Conservation (phyloP, 2,329 filamentous ascomycete species). For the Fusarium poae region DNA sequence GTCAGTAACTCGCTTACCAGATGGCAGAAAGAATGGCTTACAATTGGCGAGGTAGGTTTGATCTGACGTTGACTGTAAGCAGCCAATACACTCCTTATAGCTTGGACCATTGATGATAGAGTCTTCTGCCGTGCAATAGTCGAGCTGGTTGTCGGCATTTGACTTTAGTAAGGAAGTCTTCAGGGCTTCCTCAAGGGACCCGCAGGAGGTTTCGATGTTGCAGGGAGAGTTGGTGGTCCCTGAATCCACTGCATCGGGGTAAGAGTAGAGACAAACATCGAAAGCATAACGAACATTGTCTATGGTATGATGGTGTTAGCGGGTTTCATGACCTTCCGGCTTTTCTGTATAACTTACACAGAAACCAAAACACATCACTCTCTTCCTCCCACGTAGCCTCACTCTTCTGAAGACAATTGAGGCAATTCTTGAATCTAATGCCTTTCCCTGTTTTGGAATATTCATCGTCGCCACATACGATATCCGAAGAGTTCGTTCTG, state of each 20-base stretch:
- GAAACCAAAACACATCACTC: slow-evolving; percentile 56
- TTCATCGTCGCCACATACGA: slow-evolving; percentile 60
- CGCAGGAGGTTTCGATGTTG: slow-evolving; percentile 58
- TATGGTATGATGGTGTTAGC: slow-evolving; percentile 37
- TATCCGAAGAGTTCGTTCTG: slow-evolving; percentile 60
- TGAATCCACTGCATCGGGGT: slow-evolving; percentile 50
- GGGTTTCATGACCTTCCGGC: too few species aligned
- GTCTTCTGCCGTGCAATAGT: slow-evolving; percentile 59
- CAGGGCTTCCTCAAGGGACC: slow-evolving; percentile 56
- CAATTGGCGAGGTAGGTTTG: slow-evolving; percentile 64
- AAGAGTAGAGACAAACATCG: slow-evolving; percentile 60
- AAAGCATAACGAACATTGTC: slow-evolving; percentile 65
- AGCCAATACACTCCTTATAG: slow-evolving; percentile 57
- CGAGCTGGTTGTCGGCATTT: slow-evolving; percentile 49
- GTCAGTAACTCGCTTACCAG: too few species aligned
- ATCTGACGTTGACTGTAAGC: slow-evolving; percentile 56
- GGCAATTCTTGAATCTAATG: slow-evolving; percentile 62
- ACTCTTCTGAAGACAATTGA: slow-evolving; percentile 63
- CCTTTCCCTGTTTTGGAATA: slow-evolving; percentile 56
- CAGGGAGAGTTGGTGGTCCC: slow-evolving; percentile 58
- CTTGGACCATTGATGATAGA: slow-evolving; percentile 50
- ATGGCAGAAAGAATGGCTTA: too few species aligned
- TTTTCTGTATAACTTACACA: slow-evolving; percentile 57
- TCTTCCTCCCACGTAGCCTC: slow-evolving; percentile 36
- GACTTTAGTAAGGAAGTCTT: slow-evolving; percentile 43